Percentiles rank a stretch among this genome's conserved stretches.
These are phyloP conservation scores for Tilletiopsis washingtonensis DNA, from an alignment of 1,284 basidiomycete species.

Conservation along the genomic window DNA sequence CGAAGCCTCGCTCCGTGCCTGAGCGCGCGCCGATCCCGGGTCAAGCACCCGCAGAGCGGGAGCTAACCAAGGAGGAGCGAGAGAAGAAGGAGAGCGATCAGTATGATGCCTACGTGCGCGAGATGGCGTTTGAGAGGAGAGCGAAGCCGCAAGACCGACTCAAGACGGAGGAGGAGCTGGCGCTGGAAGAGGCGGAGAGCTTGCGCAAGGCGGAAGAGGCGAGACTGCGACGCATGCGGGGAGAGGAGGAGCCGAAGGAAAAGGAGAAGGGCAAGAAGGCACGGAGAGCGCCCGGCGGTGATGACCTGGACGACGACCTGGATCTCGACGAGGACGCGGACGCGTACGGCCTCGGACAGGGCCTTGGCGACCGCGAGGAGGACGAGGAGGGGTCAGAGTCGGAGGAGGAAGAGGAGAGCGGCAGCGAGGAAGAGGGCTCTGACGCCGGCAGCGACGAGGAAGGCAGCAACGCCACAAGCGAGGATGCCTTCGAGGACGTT, in stretches of 20 bases:
- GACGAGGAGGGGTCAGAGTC: slow-evolving; percentile 45
- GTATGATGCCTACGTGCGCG: slow-evolving; percentile 86
- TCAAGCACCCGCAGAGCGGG: not conserved
- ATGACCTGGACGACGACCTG: slow-evolving; percentile 92
- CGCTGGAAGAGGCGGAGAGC: slow-evolving; percentile 75
- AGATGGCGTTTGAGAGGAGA: slow-evolving; percentile 84
- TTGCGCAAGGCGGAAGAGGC: slow-evolving; percentile 77
- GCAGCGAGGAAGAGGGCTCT: slow-evolving; percentile 20
- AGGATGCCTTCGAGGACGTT: slow-evolving; percentile 30
- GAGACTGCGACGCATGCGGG: slow-evolving; percentile 76
- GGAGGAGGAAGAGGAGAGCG: slow-evolving; percentile 24
- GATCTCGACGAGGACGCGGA: slow-evolving; percentile 34
- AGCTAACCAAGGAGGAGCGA: slow-evolving; percentile 1
- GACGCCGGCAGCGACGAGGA: slow-evolving; percentile 46
- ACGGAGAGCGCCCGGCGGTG: slow-evolving; percentile 51
- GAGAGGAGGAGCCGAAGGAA: slow-evolving; percentile 49
- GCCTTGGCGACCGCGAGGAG: slow-evolving; percentile 42
- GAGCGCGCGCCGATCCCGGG: no score
- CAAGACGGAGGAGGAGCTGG: slow-evolving; percentile 91
- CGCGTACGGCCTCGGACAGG: slow-evolving; percentile 34
- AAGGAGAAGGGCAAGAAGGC: slow-evolving; percentile 27
- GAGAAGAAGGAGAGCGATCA: slow-evolving; percentile 18
- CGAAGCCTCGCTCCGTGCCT: no score
- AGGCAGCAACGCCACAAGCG: slow-evolving; percentile 51
- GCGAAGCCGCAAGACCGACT: slow-evolving; percentile 91